Evolutionary conservation across 495 filamentous ascomycete genomes (phyloP).

Genomic region (Hypomontagnella submonticulosa): DNA sequence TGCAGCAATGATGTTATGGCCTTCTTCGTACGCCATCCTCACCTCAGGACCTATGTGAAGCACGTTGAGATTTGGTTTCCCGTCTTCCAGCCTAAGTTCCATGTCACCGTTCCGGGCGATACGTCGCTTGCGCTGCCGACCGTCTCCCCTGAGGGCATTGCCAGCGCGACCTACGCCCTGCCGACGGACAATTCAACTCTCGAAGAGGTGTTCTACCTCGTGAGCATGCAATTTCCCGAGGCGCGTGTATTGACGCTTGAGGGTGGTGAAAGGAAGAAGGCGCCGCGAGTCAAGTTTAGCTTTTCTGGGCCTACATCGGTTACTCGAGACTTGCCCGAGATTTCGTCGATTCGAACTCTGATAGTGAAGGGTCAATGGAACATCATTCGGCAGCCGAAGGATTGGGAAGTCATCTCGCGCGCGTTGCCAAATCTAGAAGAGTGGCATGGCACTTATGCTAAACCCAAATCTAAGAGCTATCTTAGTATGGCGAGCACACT

Average conservation of each 20-base stretch:
- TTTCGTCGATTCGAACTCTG: conserved; percentile 64
- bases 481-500: conserved; percentile 70
- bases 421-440: conserved; percentile 74
- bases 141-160: conserved; percentile 59
- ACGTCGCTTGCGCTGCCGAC: conserved; percentile 58
- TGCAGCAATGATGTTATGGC: conserved; percentile 63
- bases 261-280: conserved; percentile 77
- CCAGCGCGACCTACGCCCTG: conserved; percentile 63
- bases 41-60: conserved; percentile 70
- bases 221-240: conserved; percentile 66
- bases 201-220: conserved; percentile 72
- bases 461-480: conserved; percentile 74
- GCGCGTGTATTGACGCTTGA: conserved; percentile 76
- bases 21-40: conserved; percentile 68
- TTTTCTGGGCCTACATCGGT: conserved; percentile 29
- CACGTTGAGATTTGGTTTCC: conserved; percentile 81
- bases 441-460: conserved; percentile 76
- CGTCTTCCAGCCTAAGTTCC: conserved; percentile 69
- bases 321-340: conserved; percentile 56
- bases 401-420: conserved; percentile 67
- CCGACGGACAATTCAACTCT: conserved; percentile 72
- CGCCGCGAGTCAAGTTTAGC: conserved; percentile 71
- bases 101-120: conserved; percentile 46
- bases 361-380: conserved; percentile 82
- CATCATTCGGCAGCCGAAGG: conserved; percentile 71